Conservation (phyloP, 169 alveolate species). For the Miamiensis avidus region DNA sequence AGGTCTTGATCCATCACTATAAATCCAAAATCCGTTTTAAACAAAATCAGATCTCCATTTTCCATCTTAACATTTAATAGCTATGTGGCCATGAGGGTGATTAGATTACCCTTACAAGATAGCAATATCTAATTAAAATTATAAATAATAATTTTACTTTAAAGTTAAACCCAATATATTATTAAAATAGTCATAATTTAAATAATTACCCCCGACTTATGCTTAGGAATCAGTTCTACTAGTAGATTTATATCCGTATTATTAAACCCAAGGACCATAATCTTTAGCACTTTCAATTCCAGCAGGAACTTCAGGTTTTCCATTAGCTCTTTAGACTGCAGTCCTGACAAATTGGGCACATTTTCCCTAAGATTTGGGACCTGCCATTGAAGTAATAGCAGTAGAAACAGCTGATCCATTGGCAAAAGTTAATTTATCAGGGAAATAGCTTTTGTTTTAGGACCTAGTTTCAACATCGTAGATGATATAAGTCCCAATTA, state of each 20-base stretch:
- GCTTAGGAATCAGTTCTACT: neutral
- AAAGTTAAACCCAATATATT: too few relatives aligned
- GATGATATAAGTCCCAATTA: too few relatives aligned
- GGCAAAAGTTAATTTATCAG: neutral
- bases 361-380: neutral
- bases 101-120: neutral
- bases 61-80: neutral
- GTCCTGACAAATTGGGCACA: constrained; percentile 1
- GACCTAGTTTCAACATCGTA: too few relatives aligned
- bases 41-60: constrained; percentile 9
- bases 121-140: constrained; percentile 3
- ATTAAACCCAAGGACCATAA: neutral
- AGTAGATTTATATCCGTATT: constrained; percentile 1
- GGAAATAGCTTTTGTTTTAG: too few relatives aligned
- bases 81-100: neutral
- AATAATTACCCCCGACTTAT: neutral
- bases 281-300: neutral
- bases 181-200: too few relatives aligned
- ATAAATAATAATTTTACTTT: too few relatives aligned
- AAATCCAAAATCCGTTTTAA: neutral
- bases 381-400: neutral
- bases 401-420: neutral
- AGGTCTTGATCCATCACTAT: neutral
- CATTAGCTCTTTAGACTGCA: constrained; percentile 2
- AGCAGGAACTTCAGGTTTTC: neutral